Evolutionary conservation across 768 basidiomycete genomes (phyloP), one percentile per base, ranked within the genome.

Genomic region (Trametes cingulata): DNA sequence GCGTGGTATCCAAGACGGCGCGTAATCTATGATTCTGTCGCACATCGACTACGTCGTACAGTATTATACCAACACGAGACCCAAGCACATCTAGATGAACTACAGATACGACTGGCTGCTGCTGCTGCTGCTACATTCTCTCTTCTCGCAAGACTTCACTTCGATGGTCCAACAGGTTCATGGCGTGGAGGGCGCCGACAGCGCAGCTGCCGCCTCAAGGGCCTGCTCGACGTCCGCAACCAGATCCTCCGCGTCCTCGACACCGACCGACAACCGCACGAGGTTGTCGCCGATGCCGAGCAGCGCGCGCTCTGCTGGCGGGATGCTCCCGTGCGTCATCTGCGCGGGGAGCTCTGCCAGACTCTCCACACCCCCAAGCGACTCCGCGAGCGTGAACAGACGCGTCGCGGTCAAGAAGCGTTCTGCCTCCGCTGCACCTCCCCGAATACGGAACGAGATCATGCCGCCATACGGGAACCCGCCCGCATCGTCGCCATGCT

Each of bases 381-480:
- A 87, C 80, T 95, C 95, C 0, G 95, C 95, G 13, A 98, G 78
- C 24, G 86, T 81, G 68, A 95, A 94, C 35, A 95, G 69, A 25
- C 82, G 73, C 4, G 85, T 79, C 0, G 82, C 72, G 0, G 82
- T 83, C 56, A 95, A 71, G 76, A 97, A 95, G 60, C 67, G 76
- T 51, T 87, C 81, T 2, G 91, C 88, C 62, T 82, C 79, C 46
- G 60, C 68, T 27, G 75, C 71, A 1, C 85, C 81, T n/a, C 80
- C 76, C 40, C 76, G 73, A 49, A 89, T 80, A 1, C 85, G 75
- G 75, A 89, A 87, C 5, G 87, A 85, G 52, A 98, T 81, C 88
- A 98, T 94, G 6, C 96, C 95, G 9, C 91, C 88, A 69, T 86
- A 94, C 0, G 95, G 94, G 76, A 98, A 90, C 0, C 90, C 92